These are phyloP conservation scores for Chrysoporthe austroafricana DNA, from an alignment of 2,329 filamentous ascomycete genomes.

Conservation along the genomic window DNA sequence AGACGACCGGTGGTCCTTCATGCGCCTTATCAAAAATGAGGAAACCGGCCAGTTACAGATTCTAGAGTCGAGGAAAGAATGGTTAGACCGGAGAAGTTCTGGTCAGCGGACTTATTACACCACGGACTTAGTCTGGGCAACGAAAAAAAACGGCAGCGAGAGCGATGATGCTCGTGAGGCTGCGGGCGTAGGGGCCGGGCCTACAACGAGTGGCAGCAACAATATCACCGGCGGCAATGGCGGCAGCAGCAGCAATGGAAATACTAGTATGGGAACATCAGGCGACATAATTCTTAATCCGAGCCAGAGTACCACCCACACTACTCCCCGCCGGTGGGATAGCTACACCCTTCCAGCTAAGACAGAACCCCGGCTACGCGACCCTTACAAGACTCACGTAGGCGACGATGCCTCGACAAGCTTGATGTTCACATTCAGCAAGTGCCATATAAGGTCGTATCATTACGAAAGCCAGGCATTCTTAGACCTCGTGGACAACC, in stretches of 20 bases:
- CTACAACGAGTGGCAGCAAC: background rate
- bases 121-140: conserved; percentile 52
- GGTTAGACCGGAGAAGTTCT: conserved; percentile 56
- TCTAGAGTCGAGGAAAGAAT: conserved; percentile 72
- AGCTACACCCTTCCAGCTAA: conserved; percentile 39
- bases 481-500: conserved; percentile 62
- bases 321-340: conserved; percentile 19
- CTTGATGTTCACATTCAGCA: conserved; percentile 53
- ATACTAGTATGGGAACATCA: background rate
- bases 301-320: background rate
- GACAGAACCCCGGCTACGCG: conserved; percentile 34
- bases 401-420: conserved; percentile 48
- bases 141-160: background rate
- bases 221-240: conserved; percentile 1
- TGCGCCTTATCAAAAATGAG: conserved; percentile 66
- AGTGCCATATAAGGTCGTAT: conserved; percentile 61
- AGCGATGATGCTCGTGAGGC: background rate
- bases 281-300: conserved; percentile 16
- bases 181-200: background rate
- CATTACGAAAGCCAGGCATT: conserved; percentile 56
- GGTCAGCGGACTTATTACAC: conserved; percentile 70
- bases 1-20: conserved; percentile 73
- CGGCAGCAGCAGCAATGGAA: background rate
- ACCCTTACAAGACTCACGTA: conserved; percentile 51
- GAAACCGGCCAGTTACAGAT: conserved; percentile 61